phyloP scores from a whole-genome alignment of 257 asterid species.

The Nicotiana sylvestris region DNA sequence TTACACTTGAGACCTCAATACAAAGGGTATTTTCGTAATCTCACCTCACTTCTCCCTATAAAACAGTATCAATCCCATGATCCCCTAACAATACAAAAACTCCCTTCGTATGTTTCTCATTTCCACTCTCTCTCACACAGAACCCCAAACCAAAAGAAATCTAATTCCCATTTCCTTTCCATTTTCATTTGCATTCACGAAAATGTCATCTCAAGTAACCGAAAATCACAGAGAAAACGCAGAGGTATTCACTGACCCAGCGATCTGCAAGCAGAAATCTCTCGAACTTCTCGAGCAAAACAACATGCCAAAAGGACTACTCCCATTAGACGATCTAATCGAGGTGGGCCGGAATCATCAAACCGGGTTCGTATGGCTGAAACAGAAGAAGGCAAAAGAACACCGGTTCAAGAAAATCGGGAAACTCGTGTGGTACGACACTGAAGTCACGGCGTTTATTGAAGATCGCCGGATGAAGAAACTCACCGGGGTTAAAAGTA shows the following conservation, averaged over 20 bases:
- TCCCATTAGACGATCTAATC: slow-evolving; percentile 54
- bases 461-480: slow-evolving; percentile 64
- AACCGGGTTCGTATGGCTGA: slow-evolving; percentile 69
- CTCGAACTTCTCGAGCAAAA: slow-evolving; percentile 48
- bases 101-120: not conserved
- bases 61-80: not conserved
- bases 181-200: not conserved
- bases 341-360: slow-evolving; percentile 59
- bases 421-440: slow-evolving; percentile 54
- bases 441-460: slow-evolving; percentile 58
- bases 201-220: slow-evolving; percentile 42
- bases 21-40: not conserved
- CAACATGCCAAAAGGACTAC: slow-evolving; percentile 66
- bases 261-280: slow-evolving; percentile 52
- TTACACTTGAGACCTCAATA: too few species aligned
- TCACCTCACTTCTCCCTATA: not conserved
- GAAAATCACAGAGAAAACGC: slow-evolving; percentile 53
- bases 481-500: slow-evolving; percentile 69
- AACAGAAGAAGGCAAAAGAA: slow-evolving; percentile 53
- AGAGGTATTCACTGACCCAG: slow-evolving; percentile 48
- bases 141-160: not conserved
- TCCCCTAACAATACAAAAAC: not conserved
- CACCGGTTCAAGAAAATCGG: slow-evolving; percentile 50
- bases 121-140: not conserved
- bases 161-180: too few species aligned